Conservation (phyloP, 2,329 filamentous ascomycete genomes). For the Parafenestella ontariensis region DNA sequence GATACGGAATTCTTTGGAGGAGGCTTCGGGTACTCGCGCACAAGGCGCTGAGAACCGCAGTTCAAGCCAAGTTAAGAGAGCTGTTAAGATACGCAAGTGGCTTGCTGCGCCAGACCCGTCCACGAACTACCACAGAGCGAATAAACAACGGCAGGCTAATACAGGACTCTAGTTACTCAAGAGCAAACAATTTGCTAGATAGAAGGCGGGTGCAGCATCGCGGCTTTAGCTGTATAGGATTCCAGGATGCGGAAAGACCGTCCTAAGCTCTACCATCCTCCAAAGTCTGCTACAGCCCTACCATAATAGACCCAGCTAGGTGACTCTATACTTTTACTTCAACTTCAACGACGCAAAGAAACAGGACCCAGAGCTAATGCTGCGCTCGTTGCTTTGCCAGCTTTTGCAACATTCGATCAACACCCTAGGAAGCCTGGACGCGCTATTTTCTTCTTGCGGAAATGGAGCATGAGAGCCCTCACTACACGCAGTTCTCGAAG, state of each 20-base stretch:
- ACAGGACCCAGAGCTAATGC: constrained; percentile 41
- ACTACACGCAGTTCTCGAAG: constrained; percentile 24
- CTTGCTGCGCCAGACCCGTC: constrained; percentile 47
- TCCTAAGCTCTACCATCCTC: constrained; percentile 50
- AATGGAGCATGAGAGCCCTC: constrained; percentile 33
- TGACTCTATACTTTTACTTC: constrained; percentile 38
- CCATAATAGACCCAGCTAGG: constrained; percentile 7
- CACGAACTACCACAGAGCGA: constrained; percentile 43
- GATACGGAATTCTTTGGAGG: not conserved
- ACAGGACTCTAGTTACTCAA: constrained; percentile 50
- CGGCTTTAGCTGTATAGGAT: constrained; percentile 52
- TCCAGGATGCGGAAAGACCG: constrained; percentile 53
- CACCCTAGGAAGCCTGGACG: constrained; percentile 25
- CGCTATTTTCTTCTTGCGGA: constrained; percentile 32
- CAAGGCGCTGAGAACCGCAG: not conserved
- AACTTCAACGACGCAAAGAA: constrained; percentile 50
- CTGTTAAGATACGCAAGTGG: constrained; percentile 34
- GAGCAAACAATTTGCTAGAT: constrained; percentile 30
- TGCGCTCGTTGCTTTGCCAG: constrained; percentile 50
- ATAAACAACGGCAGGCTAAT: constrained; percentile 34
- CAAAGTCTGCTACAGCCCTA: constrained; percentile 31
- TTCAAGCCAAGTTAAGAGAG: not conserved
- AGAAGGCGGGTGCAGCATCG: constrained; percentile 39
- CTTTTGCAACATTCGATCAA: constrained; percentile 28
- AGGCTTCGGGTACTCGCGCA: not conserved